Percentiles rank a stretch among this genome's conserved stretches.
Evolutionary conservation across 2,329 filamentous ascomycete genomes (phyloP).

Genomic region (Epichloe sylvatica): DNA sequence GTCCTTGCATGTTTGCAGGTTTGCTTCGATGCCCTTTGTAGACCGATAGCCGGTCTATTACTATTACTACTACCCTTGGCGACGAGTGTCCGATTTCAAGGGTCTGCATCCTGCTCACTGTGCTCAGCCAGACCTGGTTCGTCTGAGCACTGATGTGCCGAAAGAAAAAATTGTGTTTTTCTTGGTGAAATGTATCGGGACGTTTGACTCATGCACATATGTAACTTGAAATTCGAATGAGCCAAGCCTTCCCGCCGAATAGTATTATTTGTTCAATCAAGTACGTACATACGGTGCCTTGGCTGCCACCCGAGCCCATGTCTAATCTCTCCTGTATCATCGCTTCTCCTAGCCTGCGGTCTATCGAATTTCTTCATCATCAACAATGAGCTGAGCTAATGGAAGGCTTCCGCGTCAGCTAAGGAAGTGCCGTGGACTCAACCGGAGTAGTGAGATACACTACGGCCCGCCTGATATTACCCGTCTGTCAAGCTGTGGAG

Average conservation of each 20-base stretch:
- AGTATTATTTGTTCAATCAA: neutral
- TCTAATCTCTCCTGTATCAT: neutral
- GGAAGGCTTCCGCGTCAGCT: neutral
- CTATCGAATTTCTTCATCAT: neutral
- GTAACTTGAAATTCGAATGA: no score
- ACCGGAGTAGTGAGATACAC: neutral
- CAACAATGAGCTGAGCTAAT: neutral
- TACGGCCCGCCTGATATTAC: neutral
- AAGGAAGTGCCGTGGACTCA: neutral
- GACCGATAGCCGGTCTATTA: neutral
- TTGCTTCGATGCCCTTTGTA: neutral
- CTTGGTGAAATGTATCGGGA: no score
- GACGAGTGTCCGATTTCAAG: neutral
- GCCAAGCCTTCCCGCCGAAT: neutral
- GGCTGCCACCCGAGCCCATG: neutral
- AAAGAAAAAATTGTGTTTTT: neutral
- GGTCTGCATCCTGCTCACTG: neutral
- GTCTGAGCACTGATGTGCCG: neutral
- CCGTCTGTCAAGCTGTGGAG: neutral
- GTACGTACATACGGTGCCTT: neutral
- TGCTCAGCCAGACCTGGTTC: neutral
- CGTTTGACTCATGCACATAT: no score
- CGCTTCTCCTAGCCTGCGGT: neutral
- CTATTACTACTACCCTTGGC: no score
- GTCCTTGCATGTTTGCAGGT: conserved; percentile 3